Evolutionary conservation across 2,329 filamentous ascomycete genomes (phyloP).

Genomic region (Plenodomus tracheiphilus): DNA sequence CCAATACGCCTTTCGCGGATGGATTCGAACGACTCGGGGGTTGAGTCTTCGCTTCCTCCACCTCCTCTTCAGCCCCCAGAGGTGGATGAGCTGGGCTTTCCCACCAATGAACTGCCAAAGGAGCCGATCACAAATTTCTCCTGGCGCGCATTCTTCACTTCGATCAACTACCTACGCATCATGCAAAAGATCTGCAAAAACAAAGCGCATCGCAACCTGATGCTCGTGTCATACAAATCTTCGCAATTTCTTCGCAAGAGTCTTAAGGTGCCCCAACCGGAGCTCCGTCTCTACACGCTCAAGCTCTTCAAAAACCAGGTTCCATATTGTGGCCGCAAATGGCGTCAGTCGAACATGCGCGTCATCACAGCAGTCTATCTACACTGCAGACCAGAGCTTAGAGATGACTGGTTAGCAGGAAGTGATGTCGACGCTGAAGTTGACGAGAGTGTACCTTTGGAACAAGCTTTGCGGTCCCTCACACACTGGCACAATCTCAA

Average conservation of each 20-base stretch:
- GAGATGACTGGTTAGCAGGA: conserved; percentile 93
- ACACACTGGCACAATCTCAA: conserved; percentile 95
- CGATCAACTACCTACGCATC: conserved; percentile 92
- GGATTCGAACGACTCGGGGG: conserved; percentile 32
- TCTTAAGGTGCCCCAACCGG: conserved; percentile 84
- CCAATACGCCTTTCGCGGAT: conserved; percentile 67
- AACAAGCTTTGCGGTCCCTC: conserved; percentile 84
- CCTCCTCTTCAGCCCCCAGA: conserved; percentile 49
- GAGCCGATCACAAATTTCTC: conserved; percentile 88
- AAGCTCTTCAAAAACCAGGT: conserved; percentile 99
- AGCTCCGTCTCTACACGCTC: conserved; percentile 88
- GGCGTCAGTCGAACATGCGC: conserved; percentile 97
- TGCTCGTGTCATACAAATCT: conserved; percentile 94
- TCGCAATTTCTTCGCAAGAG: conserved; percentile 89
- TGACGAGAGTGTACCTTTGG: conserved; percentile 86
- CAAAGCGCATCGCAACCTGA: conserved; percentile 91
- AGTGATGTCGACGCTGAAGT: conserved; percentile 92
- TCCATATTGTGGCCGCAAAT: conserved; percentile 96
- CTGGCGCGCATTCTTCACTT: conserved; percentile 90
- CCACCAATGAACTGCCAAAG: conserved; percentile 68
- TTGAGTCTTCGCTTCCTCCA: conserved; percentile 26
- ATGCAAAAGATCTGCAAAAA: conserved; percentile 97
- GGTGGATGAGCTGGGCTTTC: conserved; percentile 87
- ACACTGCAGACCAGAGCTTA: conserved; percentile 86
- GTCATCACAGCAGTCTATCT: conserved; percentile 97